Base-by-base conservation (phyloP, 108 stramenopile species). In the Conticribra guillardii region DNA sequence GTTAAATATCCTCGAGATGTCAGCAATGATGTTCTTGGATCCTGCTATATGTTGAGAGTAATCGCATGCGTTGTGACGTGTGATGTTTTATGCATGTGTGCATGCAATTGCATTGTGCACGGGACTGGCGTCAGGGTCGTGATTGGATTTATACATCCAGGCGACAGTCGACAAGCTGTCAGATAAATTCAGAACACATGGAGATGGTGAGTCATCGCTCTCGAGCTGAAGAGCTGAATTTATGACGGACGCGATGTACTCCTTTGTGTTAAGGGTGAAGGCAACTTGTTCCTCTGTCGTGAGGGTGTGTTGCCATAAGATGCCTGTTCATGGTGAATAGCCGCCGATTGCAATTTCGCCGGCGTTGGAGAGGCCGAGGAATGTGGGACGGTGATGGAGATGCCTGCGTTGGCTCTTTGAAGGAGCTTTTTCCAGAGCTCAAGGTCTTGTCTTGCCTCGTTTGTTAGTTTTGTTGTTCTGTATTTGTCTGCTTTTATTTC, bases 391-490 rank as follows among this genome's bases (percentile, higher is more conserved):
- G 2, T 69, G 57, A 69, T 69, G 2, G 68, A 69, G 3, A 69
- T 69, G 57, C 68, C 68, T 0, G 19, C 26, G 11, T 2, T n/a
- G 0, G 68, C 68, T 4, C 23, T 46, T 19, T 5, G 1, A 2
- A 69, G 31, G 68, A 69, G 46, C n/a, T 69, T 34, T 4, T 60
- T 44, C 68, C 68, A 69, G 0, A 69, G 68, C 5, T 31, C n/a
- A 2, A 69, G 28, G 29, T 69, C 68, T 8, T 19, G 15, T 47
- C 60, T 69, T 0, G 27, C 27, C 48, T 60, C 46, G 4, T 28
- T n/a, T n/a, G n/a, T n/a, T n/a, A n/a, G n/a, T n/a, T n/a, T n/a
- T n/a, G n/a, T n/a, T n/a, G n/a, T n/a, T 55, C 30, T 66, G 27
- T 14, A 19, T 55, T 49, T 66, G 33, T 61, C n/a, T 17, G 51